Evolutionary conservation across 768 basidiomycete genomes (phyloP), one percentile per base, ranked within the genome.

Genomic region (Infundibulicybe gibba): DNA sequence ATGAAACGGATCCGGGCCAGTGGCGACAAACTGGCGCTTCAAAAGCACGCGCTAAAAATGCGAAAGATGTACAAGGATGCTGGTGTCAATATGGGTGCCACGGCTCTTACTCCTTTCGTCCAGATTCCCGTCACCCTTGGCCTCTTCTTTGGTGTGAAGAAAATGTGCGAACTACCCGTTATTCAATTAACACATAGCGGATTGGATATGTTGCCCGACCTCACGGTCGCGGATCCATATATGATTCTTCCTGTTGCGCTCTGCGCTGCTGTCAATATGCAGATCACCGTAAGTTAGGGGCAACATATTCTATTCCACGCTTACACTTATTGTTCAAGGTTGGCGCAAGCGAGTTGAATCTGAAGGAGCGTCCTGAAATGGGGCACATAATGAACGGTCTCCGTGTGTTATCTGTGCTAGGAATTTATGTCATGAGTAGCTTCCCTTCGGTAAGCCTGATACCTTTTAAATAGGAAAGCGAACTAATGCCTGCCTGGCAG

Each of bases 121-220:
- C 93, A 95, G 63, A 60, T 92, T 16, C 82, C 90, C 1, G 71
- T 92, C 37, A 84, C 87, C 40, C 66, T 97, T 30, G 83, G 85
- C 12, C 67, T 90, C 68, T 98, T 98, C 76, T 85, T 92, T 54
- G 90, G 80, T 14, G 61, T 95, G 46, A 81, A 81, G 65, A 70
- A 68, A 40, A 76, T 98, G 71, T 83, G 85, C 54, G 69, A 74
- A 41, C 62, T 84, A 39, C 90, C 90, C 0, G 63, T 97, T 15
- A 74, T 74, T 44, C 91, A 92, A 67, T 62, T 97, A 57, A 75
- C 77, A 53, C 69, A 82, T 50, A 92, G 90, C 48, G 93, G 94
- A 0, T 62, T 92, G 25, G 71, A 64, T 39, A 81, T 83, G 67
- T 62, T 94, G 33, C 81, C 83, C 0, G 87, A 97, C 64, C 66